Evolutionary conservation across 371 early-diverging fungal species (phyloP).

Genomic region (Rhizopus stolonifer): DNA sequence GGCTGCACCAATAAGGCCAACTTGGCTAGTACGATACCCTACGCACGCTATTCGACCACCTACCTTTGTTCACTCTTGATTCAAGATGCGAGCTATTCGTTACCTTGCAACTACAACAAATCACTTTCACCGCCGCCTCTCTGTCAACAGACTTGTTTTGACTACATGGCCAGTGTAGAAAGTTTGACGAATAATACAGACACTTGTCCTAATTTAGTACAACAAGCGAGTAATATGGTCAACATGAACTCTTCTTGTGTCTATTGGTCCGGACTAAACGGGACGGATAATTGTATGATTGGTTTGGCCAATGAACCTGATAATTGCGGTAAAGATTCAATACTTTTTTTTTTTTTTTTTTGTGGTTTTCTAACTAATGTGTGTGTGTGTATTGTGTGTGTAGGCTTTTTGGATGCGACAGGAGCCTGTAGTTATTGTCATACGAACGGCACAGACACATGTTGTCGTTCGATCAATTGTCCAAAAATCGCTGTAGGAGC

Average conservation of each 20-base stretch:
- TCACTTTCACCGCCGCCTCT: slow-evolving; percentile 32
- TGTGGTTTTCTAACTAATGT: neutral
- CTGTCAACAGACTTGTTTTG: slow-evolving; percentile 42
- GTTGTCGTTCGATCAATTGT: slow-evolving; percentile 30
- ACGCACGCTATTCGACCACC: slow-evolving; percentile 46
- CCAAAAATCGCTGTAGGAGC: slow-evolving; percentile 21
- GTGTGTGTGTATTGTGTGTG: too few relatives aligned
- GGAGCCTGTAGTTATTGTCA: slow-evolving; percentile 38
- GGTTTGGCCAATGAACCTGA: slow-evolving; percentile 41
- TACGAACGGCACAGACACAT: slow-evolving; percentile 24
- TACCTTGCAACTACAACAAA: slow-evolving; percentile 40
- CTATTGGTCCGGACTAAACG: slow-evolving; percentile 42
- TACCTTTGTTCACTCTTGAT: slow-evolving; percentile 36
- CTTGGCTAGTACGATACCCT: slow-evolving; percentile 24
- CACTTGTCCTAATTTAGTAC: slow-evolving; percentile 28
- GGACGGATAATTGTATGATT: slow-evolving; percentile 30
- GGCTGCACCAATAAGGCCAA: slow-evolving; percentile 29
- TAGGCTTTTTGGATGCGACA: slow-evolving; percentile 25
- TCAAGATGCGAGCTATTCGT: slow-evolving; percentile 31
- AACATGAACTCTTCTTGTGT: slow-evolving; percentile 29
- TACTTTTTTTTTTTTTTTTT: neutral
- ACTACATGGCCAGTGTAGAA: slow-evolving; percentile 30
- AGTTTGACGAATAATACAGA: slow-evolving; percentile 24
- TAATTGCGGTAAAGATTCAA: slow-evolving; percentile 32
- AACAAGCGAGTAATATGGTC: slow-evolving; percentile 5